A percentile compares a stretch with the other conserved stretches of the same genome.
These are phyloP conservation scores for Leishmania lainsoni DNA, from an alignment of 208 protist genomes.

Conservation along the genomic window DNA sequence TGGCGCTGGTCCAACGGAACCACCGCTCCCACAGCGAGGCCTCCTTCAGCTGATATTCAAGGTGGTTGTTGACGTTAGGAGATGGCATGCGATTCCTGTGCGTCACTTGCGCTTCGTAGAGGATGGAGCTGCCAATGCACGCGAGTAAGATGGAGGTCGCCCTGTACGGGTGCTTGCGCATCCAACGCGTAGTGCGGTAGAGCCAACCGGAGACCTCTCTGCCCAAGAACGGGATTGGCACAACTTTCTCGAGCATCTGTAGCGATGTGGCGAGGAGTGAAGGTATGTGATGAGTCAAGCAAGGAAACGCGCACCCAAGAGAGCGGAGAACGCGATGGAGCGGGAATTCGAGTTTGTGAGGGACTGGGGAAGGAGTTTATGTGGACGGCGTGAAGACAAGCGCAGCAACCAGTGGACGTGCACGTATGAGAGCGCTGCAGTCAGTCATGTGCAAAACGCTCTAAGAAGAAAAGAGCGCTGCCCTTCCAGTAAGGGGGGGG, in stretches of 20 bases:
- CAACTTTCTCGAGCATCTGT: conserved; percentile 81
- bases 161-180: conserved; percentile 63
- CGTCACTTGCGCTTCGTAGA: conserved; percentile 83
- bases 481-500: too few species aligned
- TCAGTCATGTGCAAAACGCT: neutral
- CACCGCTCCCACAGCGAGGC: conserved; percentile 42
- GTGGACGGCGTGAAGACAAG: neutral
- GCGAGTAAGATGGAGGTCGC: conserved; percentile 44
- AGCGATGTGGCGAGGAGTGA: neutral
- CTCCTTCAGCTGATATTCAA: conserved; percentile 75
- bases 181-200: conserved; percentile 78
- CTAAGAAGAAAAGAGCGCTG: neutral
- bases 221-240: conserved; percentile 82
- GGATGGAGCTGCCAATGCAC: conserved; percentile 51
- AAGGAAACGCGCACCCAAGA: neutral
- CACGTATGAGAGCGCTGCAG: neutral
- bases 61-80: conserved; percentile 85
- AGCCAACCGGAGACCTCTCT: conserved; percentile 81
- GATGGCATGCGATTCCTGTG: conserved; percentile 81
- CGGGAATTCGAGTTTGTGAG: neutral
- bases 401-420: too few species aligned
- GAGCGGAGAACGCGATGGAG: neutral
- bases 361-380: neutral
- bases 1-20: conserved; percentile 21
- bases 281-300: neutral